Base-by-base conservation (phyloP, 768 basidiomycete species). In the Russula lepida region DNA sequence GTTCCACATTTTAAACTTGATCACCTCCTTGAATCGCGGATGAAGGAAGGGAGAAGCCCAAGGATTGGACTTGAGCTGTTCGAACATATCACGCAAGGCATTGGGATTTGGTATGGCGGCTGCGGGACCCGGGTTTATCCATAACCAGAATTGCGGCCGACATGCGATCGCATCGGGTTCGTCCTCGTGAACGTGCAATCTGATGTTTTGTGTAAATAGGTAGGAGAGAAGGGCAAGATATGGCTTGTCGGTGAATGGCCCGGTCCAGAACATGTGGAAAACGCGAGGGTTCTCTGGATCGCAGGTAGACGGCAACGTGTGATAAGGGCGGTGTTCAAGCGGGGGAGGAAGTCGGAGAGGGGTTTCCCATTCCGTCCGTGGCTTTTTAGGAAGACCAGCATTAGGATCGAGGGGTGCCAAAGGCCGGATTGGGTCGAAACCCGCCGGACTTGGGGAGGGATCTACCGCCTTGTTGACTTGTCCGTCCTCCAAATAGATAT, bases 261-360 rank as follows among this genome's bases (percentile, higher is more conserved):
- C 95, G 1, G 95, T 91, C 95, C 97, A 98, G 78, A 97, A 99
- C 86, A 98, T 97, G 74, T 99, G 97, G 78, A 95, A 98, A 33
- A 98, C 74, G 37, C 89, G 84, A 6, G 93, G 88, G 68, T 88
- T 84, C 66, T 91, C 86, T 0, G 86, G 80, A 69, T 97, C 92
- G 73, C 97, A 99, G 1, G 85, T 78, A 1, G 75, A 71, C 3
- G 80, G 71, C 43, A 83, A 78, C 56, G 80, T 79, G 23, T 84
- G 78, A 65, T 82, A 81, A 0, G 86, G 79, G 43, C 75, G 74
- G 68, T 89, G 83, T 33, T 76, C 72, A 15, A 80, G 71, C 5
- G 83, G 77, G 7, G 77, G 71, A 37, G 81, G 77, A n/a, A 85
- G 77, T 12, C 64, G 62, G 15, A 89, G 68, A 41, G 76, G 74